phyloP scores from a whole-genome alignment of 2,329 filamentous ascomycete genomes.

The Penicillium rolfsii region DNA sequence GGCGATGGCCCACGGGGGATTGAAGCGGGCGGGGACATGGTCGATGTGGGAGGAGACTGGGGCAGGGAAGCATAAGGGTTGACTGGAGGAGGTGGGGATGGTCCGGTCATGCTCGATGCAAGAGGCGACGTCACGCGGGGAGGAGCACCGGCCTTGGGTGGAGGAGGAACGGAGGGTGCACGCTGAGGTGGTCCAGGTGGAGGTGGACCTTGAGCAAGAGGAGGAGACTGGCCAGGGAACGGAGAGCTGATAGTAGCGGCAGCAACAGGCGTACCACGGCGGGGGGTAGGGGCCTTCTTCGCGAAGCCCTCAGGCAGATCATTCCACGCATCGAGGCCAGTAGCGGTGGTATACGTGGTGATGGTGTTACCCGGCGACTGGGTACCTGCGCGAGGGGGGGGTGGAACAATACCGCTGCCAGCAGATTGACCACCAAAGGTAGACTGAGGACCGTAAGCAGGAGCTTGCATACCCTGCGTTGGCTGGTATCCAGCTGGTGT shows the following conservation, averaged over 20 bases:
- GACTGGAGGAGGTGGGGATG: conserved; percentile 52
- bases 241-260: conserved; percentile 70
- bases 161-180: conserved; percentile 75
- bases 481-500: conserved; percentile 60
- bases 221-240: conserved; percentile 68
- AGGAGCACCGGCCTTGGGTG: conserved; percentile 74
- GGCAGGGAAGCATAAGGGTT: conserved; percentile 45
- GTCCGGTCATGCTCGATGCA: conserved; percentile 65
- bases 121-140: conserved; percentile 73
- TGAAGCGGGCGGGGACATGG: conserved; percentile 54
- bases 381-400: conserved; percentile 67
- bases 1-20: conserved; percentile 77
- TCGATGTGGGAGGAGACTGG: conserved; percentile 49
- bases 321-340: conserved; percentile 85
- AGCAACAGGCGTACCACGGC: conserved; percentile 73
- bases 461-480: conserved; percentile 42
- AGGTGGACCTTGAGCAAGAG: conserved; percentile 44
- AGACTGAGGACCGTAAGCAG: conserved; percentile 48
- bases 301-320: conserved; percentile 83
- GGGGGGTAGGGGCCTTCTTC: conserved; percentile 67
- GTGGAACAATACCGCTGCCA: conserved; percentile 52
- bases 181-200: conserved; percentile 62
- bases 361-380: conserved; percentile 66
- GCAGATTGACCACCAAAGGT: conserved; percentile 53
- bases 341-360: conserved; percentile 64